phyloP scores from a whole-genome alignment of 257 asterid species.

The Capsicum chinense region DNA sequence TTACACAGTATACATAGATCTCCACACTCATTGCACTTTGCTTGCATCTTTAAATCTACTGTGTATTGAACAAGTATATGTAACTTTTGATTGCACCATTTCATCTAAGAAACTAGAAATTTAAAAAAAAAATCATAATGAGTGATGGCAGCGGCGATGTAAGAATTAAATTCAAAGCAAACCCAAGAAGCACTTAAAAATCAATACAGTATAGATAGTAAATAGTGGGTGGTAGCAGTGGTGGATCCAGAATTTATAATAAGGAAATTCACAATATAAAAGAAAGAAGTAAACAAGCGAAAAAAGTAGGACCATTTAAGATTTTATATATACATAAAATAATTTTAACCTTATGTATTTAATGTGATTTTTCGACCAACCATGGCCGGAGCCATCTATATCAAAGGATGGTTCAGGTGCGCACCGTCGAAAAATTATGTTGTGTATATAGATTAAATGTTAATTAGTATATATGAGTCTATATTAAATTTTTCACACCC shows the following conservation, averaged over 20 bases:
- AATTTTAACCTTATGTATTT: too few relatives aligned
- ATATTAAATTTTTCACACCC: too few relatives aligned
- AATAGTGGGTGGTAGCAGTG: background rate
- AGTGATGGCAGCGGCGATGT: rapidly evolving
- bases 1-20: background rate
- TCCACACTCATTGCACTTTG: background rate
- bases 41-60: background rate
- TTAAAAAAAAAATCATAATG: too few relatives aligned
- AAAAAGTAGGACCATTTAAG: too few relatives aligned
- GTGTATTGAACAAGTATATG: background rate
- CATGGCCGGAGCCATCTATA: too few relatives aligned
- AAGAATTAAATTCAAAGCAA: background rate
- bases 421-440: too few relatives aligned
- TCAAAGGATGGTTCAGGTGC: too few relatives aligned
- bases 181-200: background rate
- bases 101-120: background rate
- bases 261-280: background rate
- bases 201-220: background rate
- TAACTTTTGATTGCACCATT: background rate
- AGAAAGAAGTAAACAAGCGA: too few relatives aligned
- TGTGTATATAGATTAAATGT: too few relatives aligned
- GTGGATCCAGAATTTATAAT: background rate
- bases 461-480: too few relatives aligned
- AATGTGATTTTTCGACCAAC: too few relatives aligned
- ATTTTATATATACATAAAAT: too few relatives aligned